phyloP scores from a whole-genome alignment of 148 eudicot genomes.

The Rhododendron ovatum region DNA sequence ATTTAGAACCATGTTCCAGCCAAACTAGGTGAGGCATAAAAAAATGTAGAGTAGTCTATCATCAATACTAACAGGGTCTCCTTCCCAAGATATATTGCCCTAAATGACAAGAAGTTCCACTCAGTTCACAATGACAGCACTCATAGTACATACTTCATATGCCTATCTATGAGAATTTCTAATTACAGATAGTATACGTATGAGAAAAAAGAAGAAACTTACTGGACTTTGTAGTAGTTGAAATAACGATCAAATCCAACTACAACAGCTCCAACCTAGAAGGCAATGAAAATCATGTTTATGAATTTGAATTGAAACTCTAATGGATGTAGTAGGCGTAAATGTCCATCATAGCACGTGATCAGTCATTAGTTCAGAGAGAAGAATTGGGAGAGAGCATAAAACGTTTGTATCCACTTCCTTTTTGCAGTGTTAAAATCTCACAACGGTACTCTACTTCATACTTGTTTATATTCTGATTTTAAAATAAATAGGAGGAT shows the following conservation, averaged over 20 bases:
- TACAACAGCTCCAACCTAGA: slow-evolving; percentile 96
- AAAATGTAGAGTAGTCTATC: background rate
- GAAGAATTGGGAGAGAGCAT: background rate
- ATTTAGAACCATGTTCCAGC: background rate
- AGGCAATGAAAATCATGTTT: slow-evolving; percentile 3
- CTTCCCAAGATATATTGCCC: background rate
- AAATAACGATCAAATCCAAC: slow-evolving; percentile 97
- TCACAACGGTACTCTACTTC: background rate
- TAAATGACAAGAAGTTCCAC: background rate
- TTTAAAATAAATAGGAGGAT: background rate
- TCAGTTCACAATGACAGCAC: background rate
- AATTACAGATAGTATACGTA: background rate
- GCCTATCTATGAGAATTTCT: background rate
- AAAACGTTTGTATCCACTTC: background rate
- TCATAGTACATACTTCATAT: background rate
- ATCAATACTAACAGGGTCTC: background rate
- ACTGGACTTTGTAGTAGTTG: slow-evolving; percentile 95
- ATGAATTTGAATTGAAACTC: background rate
- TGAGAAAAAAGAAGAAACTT: slow-evolving; percentile 29
- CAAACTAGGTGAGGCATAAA: background rate
- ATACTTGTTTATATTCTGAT: background rate
- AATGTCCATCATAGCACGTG: background rate
- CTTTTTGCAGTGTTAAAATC: background rate
- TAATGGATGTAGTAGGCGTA: background rate
- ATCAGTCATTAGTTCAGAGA: background rate